Base-by-base conservation (phyloP, 495 filamentous ascomycete species). In the Endocarpon pusillum region DNA sequence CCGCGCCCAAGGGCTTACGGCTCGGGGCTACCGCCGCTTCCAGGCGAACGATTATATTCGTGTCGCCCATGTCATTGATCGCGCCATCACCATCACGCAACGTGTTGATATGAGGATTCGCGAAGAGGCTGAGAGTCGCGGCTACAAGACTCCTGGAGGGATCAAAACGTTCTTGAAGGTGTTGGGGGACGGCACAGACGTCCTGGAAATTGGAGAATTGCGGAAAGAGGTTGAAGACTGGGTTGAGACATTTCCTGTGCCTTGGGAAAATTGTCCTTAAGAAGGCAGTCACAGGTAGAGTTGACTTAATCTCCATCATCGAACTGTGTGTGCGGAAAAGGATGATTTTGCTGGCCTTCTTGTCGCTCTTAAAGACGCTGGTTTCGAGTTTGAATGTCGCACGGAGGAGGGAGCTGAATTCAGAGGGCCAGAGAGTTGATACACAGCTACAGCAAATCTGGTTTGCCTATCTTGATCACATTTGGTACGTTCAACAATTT, bases 161-260 rank as follows among this genome's bases (percentile, higher is more conserved):
- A 58, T 96, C 21, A 89, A 81, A 55, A 81, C 77, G 2, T 99
- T 94, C 58, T 53, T 83, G 44, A 77, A 89, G 16, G 79, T 71
- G 40, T 53, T 96, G 10, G 80, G 82, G 2, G 73, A 81, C 40
- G 89, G 89, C 7, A 76, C 89, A 46, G 73, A 78, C 37, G 67
- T 85, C 25, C 59, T 73, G 7, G 91, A 99, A 55, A 82, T 99
- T 52, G 67, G 92, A n/a, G 66, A 83, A 52, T 56, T 99, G 39
- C 68, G 79, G 36, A 73, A 77, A 49, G 89, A 96, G 59, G 89
- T 99, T 0, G 78, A 82, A 49, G 82, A 86, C 45, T 99, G 91
- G 91, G 82, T 93, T 8, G 78, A 84, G 10, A 91, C 82, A 3
- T 97, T 94, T 49, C 71, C n/a, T n/a, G n/a, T n/a, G n/a, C n/a